These are phyloP conservation scores for Ophiostoma pallidulum DNA, from an alignment of 2,329 filamentous ascomycete species.

Conservation along the genomic window DNA sequence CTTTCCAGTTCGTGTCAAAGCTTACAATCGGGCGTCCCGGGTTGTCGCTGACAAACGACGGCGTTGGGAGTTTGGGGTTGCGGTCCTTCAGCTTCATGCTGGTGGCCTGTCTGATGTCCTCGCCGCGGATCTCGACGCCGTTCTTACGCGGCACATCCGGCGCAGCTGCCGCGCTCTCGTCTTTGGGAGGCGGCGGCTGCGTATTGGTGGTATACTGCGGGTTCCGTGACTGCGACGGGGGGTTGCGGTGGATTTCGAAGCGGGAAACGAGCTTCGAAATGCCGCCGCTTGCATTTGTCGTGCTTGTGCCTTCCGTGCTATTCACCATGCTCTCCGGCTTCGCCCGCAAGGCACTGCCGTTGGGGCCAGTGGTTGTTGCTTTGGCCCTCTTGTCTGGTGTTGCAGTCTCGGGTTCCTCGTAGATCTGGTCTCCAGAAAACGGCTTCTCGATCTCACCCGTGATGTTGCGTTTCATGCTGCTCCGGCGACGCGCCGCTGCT, in stretches of 20 bases:
- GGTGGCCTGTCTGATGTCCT: constrained; percentile 84
- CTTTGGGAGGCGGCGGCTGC: constrained; percentile 22
- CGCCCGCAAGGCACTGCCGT: constrained; percentile 31
- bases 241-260: constrained; percentile 69
- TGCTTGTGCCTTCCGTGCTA: constrained; percentile 29
- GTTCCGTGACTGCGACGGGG: constrained; percentile 73
- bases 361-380: not conserved
- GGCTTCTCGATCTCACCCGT: constrained; percentile 58
- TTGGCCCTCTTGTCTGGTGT: constrained; percentile 18
- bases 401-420: constrained; percentile 68
- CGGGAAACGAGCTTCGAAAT: constrained; percentile 31
- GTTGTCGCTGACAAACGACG: constrained; percentile 82
- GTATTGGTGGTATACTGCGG: constrained; percentile 67
- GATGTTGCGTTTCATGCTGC: constrained; percentile 58
- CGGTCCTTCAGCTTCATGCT: constrained; percentile 82
- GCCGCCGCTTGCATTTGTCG: not conserved
- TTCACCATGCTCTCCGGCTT: constrained; percentile 58
- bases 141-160: constrained; percentile 55
- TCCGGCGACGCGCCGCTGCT: constrained; percentile 40
- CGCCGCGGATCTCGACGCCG: constrained; percentile 71
- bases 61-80: constrained; percentile 77
- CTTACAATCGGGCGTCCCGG: constrained; percentile 93
- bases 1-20: constrained; percentile 79
- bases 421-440: constrained; percentile 73
- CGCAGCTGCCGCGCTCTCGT: constrained; percentile 13